These are phyloP conservation scores for Daldinia caldariorum DNA, from an alignment of 495 filamentous ascomycete genomes.

Conservation along the genomic window DNA sequence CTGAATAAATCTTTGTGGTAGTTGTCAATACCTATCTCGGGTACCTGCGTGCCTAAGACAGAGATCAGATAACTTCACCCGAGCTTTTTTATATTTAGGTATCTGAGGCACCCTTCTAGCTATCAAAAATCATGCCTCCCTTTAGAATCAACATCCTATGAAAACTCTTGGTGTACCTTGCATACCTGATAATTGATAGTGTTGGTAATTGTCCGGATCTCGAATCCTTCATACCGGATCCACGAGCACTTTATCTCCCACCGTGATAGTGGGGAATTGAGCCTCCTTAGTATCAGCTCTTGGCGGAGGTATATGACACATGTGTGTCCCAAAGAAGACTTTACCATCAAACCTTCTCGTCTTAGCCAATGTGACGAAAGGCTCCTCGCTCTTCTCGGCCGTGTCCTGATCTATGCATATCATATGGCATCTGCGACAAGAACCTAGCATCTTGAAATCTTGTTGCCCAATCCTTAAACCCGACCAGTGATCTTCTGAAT, in stretches of 20 bases:
- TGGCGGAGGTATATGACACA: slow-evolving; percentile 59
- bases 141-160: neutral
- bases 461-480: slow-evolving; percentile 61
- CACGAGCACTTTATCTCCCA: slow-evolving; percentile 64
- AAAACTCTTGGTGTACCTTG: neutral
- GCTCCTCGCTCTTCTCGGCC: slow-evolving; percentile 79
- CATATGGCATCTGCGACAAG: slow-evolving; percentile 93
- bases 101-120: no score
- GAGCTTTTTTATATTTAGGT: no score
- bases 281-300: slow-evolving; percentile 39
- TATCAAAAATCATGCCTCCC: no score
- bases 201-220: neutral
- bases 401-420: slow-evolving; percentile 91
- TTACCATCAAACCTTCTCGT: slow-evolving; percentile 82
- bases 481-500: slow-evolving; percentile 67
- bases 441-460: slow-evolving; percentile 75
- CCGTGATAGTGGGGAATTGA: slow-evolving; percentile 63
- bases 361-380: slow-evolving; percentile 87
- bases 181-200: neutral
- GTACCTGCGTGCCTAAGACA: no score
- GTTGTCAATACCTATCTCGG: no score
- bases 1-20: no score
- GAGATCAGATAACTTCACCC: no score
- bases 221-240: slow-evolving; percentile 21
- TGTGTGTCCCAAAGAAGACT: slow-evolving; percentile 87